A percentile compares a stretch with the other conserved stretches of the same genome.
phyloP scores from a whole-genome alignment of 805 yeast genomes.

The Wickerhamiella kazuoi region DNA sequence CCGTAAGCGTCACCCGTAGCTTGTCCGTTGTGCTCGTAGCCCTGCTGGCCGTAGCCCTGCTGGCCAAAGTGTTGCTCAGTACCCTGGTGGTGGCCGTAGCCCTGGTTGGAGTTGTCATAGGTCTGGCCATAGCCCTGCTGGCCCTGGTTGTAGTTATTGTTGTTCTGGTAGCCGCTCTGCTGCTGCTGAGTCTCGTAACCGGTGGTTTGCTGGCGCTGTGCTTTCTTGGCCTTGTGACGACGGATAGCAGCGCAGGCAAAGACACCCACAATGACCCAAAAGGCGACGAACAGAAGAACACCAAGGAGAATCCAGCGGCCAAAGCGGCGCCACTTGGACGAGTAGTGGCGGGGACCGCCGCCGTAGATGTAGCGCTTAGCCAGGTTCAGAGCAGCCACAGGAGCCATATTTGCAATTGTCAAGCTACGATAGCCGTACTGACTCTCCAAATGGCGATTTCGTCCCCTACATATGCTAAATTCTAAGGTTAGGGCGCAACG shows the following conservation, averaged over 20 bases:
- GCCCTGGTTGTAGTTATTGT: neutral
- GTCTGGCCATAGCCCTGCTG: neutral
- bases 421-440: no score
- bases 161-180: neutral
- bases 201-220: neutral
- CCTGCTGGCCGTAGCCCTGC: neutral
- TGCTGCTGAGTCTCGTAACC: neutral
- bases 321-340: neutral
- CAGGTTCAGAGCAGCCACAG: neutral
- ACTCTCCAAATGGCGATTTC: no score
- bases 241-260: no score
- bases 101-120: neutral
- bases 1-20: neutral
- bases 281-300: neutral
- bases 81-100: no score
- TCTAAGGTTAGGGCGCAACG: no score
- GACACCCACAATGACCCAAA: neutral
- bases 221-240: no score
- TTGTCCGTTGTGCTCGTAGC: neutral
- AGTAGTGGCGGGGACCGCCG: neutral
- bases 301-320: slow-evolving; percentile 1
- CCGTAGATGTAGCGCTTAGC: neutral
- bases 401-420: no score
- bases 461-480: no score
- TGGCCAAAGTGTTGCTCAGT: neutral